phyloP scores from a whole-genome alignment of 2,329 filamentous ascomycete genomes.

The Leptographium wingfieldii region DNA sequence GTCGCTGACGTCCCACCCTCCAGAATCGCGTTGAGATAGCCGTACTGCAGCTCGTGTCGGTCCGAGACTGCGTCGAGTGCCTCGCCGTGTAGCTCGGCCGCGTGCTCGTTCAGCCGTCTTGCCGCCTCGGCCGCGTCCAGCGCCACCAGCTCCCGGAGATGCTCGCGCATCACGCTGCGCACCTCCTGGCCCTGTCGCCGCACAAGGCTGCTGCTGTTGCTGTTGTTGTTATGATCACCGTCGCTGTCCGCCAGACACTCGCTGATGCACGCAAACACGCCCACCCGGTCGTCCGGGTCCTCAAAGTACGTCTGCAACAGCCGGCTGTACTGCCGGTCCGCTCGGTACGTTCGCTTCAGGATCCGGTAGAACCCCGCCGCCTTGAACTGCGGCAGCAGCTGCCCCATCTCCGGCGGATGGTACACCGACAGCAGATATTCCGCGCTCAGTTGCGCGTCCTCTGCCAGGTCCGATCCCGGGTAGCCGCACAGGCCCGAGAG shows the following conservation, averaged over 20 bases:
- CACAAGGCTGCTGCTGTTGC: conserved; percentile 33
- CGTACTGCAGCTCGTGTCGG: conserved; percentile 53
- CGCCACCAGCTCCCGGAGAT: conserved; percentile 53
- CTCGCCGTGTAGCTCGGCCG: conserved; percentile 51
- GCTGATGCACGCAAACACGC: conserved; percentile 66
- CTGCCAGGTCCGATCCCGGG: conserved; percentile 67
- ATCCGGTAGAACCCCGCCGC: conserved; percentile 81
- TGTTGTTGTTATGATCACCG: not conserved
- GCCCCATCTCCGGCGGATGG: conserved; percentile 69
- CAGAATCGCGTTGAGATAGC: conserved; percentile 65
- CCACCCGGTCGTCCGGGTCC: conserved; percentile 62
- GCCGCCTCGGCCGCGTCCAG: conserved; percentile 57
- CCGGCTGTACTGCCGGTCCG: conserved; percentile 66
- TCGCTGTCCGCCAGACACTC: conserved; percentile 43
- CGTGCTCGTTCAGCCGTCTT: conserved; percentile 46
- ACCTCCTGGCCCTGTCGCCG: conserved; percentile 64
- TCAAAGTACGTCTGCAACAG: conserved; percentile 75
- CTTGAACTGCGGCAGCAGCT: conserved; percentile 64
- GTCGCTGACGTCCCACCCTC: conserved; percentile 33
- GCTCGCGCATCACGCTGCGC: conserved; percentile 48
- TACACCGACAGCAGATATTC: conserved; percentile 93
- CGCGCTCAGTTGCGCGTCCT: conserved; percentile 92
- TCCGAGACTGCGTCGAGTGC: conserved; percentile 51
- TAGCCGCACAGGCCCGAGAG: conserved; percentile 75
- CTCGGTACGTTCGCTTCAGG: conserved; percentile 74